Base-by-base conservation (phyloP, 257 asterid genomes). In the Echium plantagineum region DNA sequence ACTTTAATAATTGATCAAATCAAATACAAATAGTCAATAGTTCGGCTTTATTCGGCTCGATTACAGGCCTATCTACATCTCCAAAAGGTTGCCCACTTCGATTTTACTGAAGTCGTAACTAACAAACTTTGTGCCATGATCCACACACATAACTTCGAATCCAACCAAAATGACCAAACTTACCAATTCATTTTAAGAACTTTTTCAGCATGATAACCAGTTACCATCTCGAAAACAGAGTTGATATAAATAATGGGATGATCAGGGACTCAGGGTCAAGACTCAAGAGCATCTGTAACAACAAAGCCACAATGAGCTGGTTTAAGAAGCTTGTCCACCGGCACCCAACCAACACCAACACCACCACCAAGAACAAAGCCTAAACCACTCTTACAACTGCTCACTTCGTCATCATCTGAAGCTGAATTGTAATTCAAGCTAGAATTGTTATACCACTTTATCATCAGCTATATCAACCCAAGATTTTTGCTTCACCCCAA, bases 261-360 rank as follows among this genome's bases (percentile, higher is more conserved):
- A 65, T 83, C 98, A 3, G 89, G 93, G n/a, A n/a, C n/a, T n/a
- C n/a, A n/a, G n/a, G n/a, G n/a, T n/a, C n/a, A n/a, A n/a, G n/a
- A n/a, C 78, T 90, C 98, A 70, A 90, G 67, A 63, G 94, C 96
- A 63, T 90, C 98, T 17, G 89, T 69, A 20, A 90, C 96, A 63
- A 83, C 93, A 70, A 90, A 87, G 20, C 98, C 98, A 73, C 95
- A 90, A 4, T 95, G 98, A 60, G 96, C 84, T 22, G 97, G 96
- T 56, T 85, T 94, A 63, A 90, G 76, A 56, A 90, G 81, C 66
- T 75, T 65, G 72, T 87, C 94, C 61, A 87, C 82, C 0, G 94
- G 89, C 5, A 67, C 63, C 15, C 69, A 69, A 62, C 49, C 32
- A 15, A 75, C 71, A 62, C 49, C 32, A 15, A 75, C 81, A 15